A percentile compares a stretch with the other conserved stretches of the same genome.
These are phyloP conservation scores for Pleurotus tuoliensis DNA, from an alignment of 768 basidiomycete species.

Conservation along the genomic window DNA sequence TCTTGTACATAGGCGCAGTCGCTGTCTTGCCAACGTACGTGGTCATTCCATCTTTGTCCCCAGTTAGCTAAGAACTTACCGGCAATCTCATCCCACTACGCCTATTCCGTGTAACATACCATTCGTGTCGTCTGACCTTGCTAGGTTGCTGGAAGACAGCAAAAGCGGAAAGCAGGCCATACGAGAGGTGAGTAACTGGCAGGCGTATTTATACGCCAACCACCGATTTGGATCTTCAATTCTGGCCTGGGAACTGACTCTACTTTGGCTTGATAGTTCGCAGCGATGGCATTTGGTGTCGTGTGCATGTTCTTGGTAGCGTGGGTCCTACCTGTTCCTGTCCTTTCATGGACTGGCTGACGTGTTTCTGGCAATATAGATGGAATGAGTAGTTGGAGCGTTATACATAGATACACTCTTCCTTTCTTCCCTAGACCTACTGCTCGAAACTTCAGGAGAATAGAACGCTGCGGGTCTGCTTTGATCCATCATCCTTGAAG, in stretches of 20 bases:
- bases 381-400: constrained; percentile 66
- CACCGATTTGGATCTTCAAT: not conserved
- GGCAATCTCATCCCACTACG: not conserved
- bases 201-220: constrained; percentile 8
- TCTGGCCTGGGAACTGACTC: constrained; percentile 9
- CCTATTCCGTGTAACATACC: too few relatives aligned
- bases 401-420: too few relatives aligned
- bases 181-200: constrained; percentile 63
- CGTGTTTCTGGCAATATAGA: constrained; percentile 27
- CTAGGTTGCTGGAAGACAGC: constrained; percentile 80
- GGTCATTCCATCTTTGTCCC: not conserved
- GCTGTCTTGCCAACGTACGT: constrained; percentile 88
- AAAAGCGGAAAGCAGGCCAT: constrained; percentile 86
- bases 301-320: constrained; percentile 89
- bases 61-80: constrained; percentile 7
- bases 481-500: too few relatives aligned
- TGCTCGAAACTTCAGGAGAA: constrained; percentile 7
- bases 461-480: too few relatives aligned
- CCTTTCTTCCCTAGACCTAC: not conserved
- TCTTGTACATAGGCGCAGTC: constrained; percentile 91
- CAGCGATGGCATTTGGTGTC: constrained; percentile 88
- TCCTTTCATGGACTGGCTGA: constrained; percentile 6
- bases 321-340: constrained; percentile 42
- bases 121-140: constrained; percentile 10
- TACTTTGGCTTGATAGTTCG: constrained; percentile 53